Conservation (phyloP, 108 stramenopile genomes). For the Thalassiosira profunda region DNA sequence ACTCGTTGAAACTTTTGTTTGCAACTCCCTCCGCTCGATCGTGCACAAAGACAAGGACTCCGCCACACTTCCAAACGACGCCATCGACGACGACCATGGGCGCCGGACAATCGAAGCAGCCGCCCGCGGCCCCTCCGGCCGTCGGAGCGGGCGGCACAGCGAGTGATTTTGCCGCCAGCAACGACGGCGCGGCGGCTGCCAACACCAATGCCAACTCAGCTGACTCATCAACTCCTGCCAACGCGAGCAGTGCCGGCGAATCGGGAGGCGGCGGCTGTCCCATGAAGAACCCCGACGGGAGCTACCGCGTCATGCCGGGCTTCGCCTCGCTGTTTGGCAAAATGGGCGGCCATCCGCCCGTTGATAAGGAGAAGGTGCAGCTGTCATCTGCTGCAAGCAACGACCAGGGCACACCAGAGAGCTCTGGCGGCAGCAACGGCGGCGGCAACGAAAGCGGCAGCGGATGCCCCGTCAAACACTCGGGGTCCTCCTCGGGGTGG, state of each 20-base stretch:
- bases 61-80: too few relatives aligned
- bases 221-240: neutral
- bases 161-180: neutral
- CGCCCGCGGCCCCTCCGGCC: conserved; percentile 5
- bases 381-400: neutral
- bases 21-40: too few relatives aligned
- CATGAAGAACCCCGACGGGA: conserved; percentile 46
- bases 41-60: too few relatives aligned
- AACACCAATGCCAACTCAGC: neutral
- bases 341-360: conserved; percentile 13
- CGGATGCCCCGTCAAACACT: conserved; percentile 49
- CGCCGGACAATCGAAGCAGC: conserved; percentile 44
- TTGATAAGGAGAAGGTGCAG: conserved; percentile 1
- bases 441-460: neutral
- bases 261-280: conserved; percentile 42
- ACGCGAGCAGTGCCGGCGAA: too few relatives aligned
- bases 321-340: conserved; percentile 41
- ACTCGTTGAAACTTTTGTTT: too few relatives aligned
- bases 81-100: conserved; percentile 29
- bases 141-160: neutral
- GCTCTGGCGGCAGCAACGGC: neutral
- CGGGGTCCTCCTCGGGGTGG: neutral
- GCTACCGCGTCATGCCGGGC: conserved; percentile 40
- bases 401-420: neutral
- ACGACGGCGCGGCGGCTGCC: neutral